Percentiles rank a stretch among this genome's conserved stretches.
Conservation (phyloP, 1,284 basidiomycete species). For the Rhodotorula sp. region DNA sequence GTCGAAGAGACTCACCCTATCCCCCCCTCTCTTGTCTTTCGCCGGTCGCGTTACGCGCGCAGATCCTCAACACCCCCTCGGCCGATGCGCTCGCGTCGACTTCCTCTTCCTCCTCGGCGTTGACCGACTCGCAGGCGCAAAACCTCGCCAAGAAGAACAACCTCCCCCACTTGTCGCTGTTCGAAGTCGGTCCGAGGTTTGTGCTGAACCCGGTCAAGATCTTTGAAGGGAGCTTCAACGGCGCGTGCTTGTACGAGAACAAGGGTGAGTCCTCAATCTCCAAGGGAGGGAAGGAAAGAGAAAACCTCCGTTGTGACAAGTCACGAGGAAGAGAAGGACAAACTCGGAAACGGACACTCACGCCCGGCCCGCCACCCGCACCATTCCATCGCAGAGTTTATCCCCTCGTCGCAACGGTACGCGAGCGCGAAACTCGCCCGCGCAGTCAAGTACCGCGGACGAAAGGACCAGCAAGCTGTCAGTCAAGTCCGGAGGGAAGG, state of each 20-base stretch:
- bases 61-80: constrained; percentile 65
- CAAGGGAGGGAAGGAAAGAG: no score
- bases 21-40: not conserved
- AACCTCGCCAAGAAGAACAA: constrained; percentile 33
- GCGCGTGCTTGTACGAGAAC: constrained; percentile 94
- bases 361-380: no score
- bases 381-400: constrained; percentile 43
- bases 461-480: constrained; percentile 39
- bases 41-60: not conserved
- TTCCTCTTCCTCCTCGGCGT: constrained; percentile 20
- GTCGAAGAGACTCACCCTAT: not conserved
- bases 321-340: no score
- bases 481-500: constrained; percentile 15
- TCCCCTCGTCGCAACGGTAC: constrained; percentile 33
- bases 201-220: constrained; percentile 97
- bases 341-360: no score
- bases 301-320: no score
- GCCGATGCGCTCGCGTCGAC: constrained; percentile 49
- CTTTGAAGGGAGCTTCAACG: constrained; percentile 95
- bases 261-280: no score
- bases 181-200: constrained; percentile 96
- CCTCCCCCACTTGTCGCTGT: constrained; percentile 61
- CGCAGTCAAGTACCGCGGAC: constrained; percentile 40
- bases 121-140: constrained; percentile 40
- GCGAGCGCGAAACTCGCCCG: constrained; percentile 26